Base-by-base conservation (phyloP, 148 eudicot species). In the Vaccinium darrowii region DNA sequence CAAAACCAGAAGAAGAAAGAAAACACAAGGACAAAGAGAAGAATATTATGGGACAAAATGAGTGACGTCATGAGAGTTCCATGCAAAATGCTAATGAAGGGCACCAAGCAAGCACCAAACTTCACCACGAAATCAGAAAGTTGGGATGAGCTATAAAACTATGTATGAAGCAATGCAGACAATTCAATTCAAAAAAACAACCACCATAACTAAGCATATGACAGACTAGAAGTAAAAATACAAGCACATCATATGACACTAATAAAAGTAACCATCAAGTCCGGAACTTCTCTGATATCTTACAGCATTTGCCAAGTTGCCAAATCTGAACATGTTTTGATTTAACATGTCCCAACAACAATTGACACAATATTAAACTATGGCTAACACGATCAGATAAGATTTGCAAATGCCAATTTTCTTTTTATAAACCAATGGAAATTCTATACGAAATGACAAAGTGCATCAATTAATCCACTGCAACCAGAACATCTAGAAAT, bases 1-100 rank as follows among this genome's bases (percentile, higher is more conserved):
- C 33, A 33, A 71, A n/a, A 36, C 14, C 53, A 74, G 51, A 49
- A 73, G 79, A 72, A 52, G 27, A 14, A 51, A 54, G 33, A 25
- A 30, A 47, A 27, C 10, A 56, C 14, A n/a, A n/a, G 27, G 8
- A 57, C 27, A 83, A 73, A 52, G n/a, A 69, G 43, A 5, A 69
- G 74, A 69, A 69, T 69, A 69, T 27, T 56, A 23, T 25, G 71
- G 63, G 69, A 54, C 27, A 4, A 85, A 71, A 84, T 63, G 72
- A 84, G 27, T 69, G 71, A 15, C 4, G 2, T 54, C 49, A 30
- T 30, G 15, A 65, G 27, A 49, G 69, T 50, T 11, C 5, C 21
- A 4, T 13, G 77, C 58, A 67, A 82, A 15, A 16, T 13, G 30
- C 21, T 49, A 49, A 23, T 11, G 36, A 23, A 23, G 19, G 7